Percentiles rank a stretch among this genome's conserved stretches.
These are phyloP conservation scores for Trametes versicolor DNA, from an alignment of 1,284 basidiomycete genomes.

Conservation along the genomic window DNA sequence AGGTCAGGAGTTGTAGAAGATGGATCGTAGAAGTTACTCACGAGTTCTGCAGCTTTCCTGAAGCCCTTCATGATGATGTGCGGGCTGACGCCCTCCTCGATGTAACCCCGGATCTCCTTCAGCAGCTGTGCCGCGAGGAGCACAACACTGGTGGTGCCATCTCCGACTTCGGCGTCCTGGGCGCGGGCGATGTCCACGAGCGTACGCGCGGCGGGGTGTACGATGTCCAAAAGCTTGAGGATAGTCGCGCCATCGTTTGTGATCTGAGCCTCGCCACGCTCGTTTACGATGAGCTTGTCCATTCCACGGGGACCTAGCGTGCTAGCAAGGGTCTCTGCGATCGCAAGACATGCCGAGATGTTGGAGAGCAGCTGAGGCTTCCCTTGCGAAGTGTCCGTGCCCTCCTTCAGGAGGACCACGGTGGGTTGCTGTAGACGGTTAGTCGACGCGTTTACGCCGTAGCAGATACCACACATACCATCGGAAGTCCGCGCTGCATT, in stretches of 20 bases:
- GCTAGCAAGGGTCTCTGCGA: constrained; percentile 89
- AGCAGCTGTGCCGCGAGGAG: constrained; percentile 94
- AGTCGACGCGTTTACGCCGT: not conserved
- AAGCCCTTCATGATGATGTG: constrained; percentile 99
- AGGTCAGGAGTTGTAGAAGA: constrained; percentile 30
- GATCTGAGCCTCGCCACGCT: constrained; percentile 95
- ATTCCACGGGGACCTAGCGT: constrained; percentile 99
- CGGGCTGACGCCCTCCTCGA: constrained; percentile 98
- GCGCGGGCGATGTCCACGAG: constrained; percentile 98
- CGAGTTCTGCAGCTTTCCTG: constrained; percentile 88
- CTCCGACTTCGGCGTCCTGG: constrained; percentile 98
- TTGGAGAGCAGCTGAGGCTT: constrained; percentile 95
- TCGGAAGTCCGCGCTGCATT: constrained; percentile 81
- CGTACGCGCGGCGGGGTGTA: constrained; percentile 96
- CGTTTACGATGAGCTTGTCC: constrained; percentile 96
- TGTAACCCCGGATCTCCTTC: constrained; percentile 91
- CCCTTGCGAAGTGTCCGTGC: constrained; percentile 97
- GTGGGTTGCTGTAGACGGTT: constrained; percentile 82
- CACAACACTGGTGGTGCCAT: constrained; percentile 97
- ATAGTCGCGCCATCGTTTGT: constrained; percentile 99
- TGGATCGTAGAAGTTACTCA: constrained; percentile 50
- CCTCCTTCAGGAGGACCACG: constrained; percentile 92
- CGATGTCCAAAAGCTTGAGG: constrained; percentile 95
- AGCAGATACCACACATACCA: constrained; percentile 53
- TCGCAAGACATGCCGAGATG: constrained; percentile 94